A percentile compares a stretch with the other conserved stretches of the same genome.
phyloP scores from a whole-genome alignment of 202 grass and related monocot species.

The Panicum virgatum region DNA sequence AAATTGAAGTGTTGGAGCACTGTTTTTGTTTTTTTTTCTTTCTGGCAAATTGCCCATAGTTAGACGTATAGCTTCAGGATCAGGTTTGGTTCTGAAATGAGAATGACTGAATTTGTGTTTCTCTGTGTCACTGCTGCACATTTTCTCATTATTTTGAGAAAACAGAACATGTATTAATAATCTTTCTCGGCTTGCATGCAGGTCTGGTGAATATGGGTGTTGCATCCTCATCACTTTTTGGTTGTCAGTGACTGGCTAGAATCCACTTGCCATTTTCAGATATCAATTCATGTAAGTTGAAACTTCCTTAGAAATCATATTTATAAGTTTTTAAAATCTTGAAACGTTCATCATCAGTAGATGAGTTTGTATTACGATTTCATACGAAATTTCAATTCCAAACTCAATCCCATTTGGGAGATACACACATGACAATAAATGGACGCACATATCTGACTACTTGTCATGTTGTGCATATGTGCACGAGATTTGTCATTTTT shows the following conservation, averaged over 20 bases:
- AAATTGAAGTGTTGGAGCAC: not conserved
- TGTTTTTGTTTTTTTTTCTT: not conserved
- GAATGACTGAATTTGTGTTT: not conserved
- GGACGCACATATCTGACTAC: not conserved
- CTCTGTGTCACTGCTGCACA: not conserved
- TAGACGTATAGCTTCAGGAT: not conserved
- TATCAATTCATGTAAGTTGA: not conserved
- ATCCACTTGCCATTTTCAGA: not conserved
- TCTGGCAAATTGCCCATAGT: not conserved
- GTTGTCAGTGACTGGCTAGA: not conserved
- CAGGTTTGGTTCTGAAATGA: constrained; percentile 4
- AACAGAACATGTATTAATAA: not conserved
- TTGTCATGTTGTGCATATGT: not conserved
- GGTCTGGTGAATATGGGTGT: not conserved
- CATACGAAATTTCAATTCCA: not conserved
- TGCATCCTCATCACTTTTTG: not conserved
- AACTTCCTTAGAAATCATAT: not conserved
- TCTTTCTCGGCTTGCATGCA: not conserved
- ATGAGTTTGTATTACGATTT: not conserved
- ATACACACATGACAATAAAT: not conserved
- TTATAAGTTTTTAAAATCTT: not conserved
- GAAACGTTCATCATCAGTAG: not conserved
- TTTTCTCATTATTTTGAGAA: not conserved
- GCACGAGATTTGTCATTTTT: not conserved
- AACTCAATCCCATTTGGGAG: not conserved